Conservation (phyloP, 2,329 filamentous ascomycete genomes). For the Calonectria pseudoturangicola region DNA sequence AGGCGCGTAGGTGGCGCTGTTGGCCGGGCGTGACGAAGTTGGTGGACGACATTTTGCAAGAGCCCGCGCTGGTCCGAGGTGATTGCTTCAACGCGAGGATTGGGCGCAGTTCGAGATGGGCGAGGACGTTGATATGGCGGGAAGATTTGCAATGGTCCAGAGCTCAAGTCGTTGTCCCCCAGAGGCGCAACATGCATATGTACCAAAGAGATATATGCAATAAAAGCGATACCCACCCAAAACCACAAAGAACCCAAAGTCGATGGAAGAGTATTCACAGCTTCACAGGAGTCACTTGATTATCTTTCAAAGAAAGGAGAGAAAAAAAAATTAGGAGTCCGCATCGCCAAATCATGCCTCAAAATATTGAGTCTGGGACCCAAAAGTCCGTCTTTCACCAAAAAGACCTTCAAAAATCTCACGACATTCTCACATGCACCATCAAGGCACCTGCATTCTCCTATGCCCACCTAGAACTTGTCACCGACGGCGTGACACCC, state of each 20-base stretch:
- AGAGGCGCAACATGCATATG: conserved; percentile 43
- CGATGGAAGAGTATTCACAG: background rate
- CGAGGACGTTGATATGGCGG: conserved; percentile 29
- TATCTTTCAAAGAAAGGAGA: background rate
- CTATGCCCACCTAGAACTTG: conserved; percentile 74
- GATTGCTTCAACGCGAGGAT: background rate
- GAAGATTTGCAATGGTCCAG: conserved; percentile 12
- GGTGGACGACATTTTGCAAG: conserved; percentile 62
- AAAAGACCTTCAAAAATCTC: conserved; percentile 62
- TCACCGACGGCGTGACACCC: conserved; percentile 55
- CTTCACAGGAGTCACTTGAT: background rate
- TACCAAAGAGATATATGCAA: conserved; percentile 48
- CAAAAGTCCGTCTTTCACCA: conserved; percentile 56
- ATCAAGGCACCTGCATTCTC: conserved; percentile 72
- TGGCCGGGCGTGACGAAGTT: conserved; percentile 84
- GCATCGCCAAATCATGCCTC: conserved; percentile 45
- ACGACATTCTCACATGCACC: conserved; percentile 71
- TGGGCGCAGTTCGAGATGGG: conserved; percentile 9
- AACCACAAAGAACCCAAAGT: background rate
- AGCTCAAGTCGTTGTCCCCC: conserved; percentile 22
- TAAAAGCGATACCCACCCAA: conserved; percentile 36
- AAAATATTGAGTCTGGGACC: conserved; percentile 43
- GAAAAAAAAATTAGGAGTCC: background rate
- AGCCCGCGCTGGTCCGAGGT: background rate
- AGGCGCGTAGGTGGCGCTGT: conserved; percentile 92